Percentiles rank a stretch among this genome's conserved stretches.
Conservation (phyloP, 163 green algal species). For the Scenedesmus sp. region DNA sequence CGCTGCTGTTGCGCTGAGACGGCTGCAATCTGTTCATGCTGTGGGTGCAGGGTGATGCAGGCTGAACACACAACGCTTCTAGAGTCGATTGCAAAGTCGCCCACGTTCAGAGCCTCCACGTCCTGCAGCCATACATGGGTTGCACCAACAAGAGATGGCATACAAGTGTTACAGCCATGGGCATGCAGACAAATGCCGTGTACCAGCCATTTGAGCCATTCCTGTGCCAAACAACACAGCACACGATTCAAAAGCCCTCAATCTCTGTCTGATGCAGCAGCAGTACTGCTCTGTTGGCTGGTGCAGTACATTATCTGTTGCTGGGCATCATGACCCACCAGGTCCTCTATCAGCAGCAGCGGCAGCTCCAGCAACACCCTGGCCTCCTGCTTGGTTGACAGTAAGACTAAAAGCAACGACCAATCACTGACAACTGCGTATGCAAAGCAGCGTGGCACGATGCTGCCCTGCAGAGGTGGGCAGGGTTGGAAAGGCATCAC, state of each 20-base stretch:
- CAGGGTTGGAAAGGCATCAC: slow-evolving; percentile 36
- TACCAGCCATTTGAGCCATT: no score
- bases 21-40: neutral
- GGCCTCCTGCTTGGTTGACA: neutral
- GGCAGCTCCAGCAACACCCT: slow-evolving; percentile 39
- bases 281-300: neutral
- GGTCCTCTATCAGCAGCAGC: slow-evolving; percentile 37
- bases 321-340: slow-evolving; percentile 6
- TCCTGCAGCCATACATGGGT: neutral
- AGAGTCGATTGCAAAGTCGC: slow-evolving; percentile 27
- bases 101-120: neutral
- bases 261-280: neutral
- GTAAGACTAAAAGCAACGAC: slow-evolving; percentile 13
- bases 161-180: neutral
- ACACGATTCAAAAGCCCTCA: no score
- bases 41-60: slow-evolving; percentile 34
- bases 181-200: no score
- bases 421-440: slow-evolving; percentile 45
- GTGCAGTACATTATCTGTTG: neutral
- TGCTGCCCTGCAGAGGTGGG: neutral
- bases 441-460: neutral
- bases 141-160: neutral
- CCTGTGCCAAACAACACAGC: no score
- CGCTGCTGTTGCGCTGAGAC: neutral
- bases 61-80: slow-evolving; percentile 2